Evolutionary conservation across 768 basidiomycete species (phyloP).

Genomic region (Tulasnella sp.): DNA sequence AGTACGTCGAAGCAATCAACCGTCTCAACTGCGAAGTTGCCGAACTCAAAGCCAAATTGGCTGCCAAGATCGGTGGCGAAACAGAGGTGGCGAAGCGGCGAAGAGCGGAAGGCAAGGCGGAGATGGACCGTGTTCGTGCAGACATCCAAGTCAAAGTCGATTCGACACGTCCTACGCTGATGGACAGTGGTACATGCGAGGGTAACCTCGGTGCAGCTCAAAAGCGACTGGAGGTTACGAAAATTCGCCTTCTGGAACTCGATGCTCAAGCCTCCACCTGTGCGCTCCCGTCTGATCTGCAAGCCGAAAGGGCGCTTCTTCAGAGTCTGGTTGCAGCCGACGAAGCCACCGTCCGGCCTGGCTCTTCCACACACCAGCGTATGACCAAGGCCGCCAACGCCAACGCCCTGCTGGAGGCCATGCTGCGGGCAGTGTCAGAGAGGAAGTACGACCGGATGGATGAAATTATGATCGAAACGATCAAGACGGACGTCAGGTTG

Average conservation of each 20-base stretch:
- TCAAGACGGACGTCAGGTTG: slow-evolving; percentile 56
- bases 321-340: slow-evolving; percentile 55
- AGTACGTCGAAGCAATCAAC: slow-evolving; percentile 90
- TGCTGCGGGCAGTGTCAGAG: slow-evolving; percentile 70
- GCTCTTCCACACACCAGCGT: slow-evolving; percentile 45
- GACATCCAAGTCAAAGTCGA: slow-evolving; percentile 63
- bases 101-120: slow-evolving; percentile 54
- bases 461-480: slow-evolving; percentile 50
- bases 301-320: slow-evolving; percentile 60
- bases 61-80: slow-evolving; percentile 53
- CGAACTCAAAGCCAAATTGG: slow-evolving; percentile 74
- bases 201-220: slow-evolving; percentile 62
- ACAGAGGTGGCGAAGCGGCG: slow-evolving; percentile 51
- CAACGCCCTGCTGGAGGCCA: slow-evolving; percentile 71
- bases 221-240: slow-evolving; percentile 51
- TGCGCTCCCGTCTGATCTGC: slow-evolving; percentile 42
- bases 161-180: slow-evolving; percentile 55
- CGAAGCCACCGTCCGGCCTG: slow-evolving; percentile 48
- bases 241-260: slow-evolving; percentile 42
- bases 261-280: slow-evolving; percentile 26
- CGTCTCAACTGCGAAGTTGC: slow-evolving; percentile 72
- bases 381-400: slow-evolving; percentile 62
- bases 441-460: slow-evolving; percentile 68
- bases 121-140: slow-evolving; percentile 58
- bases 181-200: slow-evolving; percentile 62